phyloP scores from a whole-genome alignment of 1,284 basidiomycete species.

The Sporisorium scitamineum region DNA sequence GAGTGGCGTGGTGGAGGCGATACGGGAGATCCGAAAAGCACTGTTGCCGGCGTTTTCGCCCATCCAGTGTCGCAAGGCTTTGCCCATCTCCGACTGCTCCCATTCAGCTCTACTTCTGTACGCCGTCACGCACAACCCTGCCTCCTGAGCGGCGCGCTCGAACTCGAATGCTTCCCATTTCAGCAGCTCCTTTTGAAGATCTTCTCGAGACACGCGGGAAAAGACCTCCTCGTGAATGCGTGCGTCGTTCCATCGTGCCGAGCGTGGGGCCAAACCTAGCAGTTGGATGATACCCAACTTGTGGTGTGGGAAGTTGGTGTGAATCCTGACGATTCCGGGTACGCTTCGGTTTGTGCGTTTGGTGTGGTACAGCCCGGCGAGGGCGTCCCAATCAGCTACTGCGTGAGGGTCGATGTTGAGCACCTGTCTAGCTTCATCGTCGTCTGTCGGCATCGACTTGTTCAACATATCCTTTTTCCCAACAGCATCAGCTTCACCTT shows the following conservation, averaged over 20 bases:
- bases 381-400: constrained; percentile 27
- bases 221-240: constrained; percentile 11
- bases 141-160: constrained; percentile 17
- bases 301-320: constrained; percentile 47
- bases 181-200: constrained; percentile 13
- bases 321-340: constrained; percentile 21
- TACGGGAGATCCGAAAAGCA: constrained; percentile 21
- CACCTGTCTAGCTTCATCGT: not conserved
- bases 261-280: constrained; percentile 6
- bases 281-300: constrained; percentile 38
- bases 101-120: constrained; percentile 22
- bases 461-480: constrained; percentile 8
- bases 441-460: not conserved
- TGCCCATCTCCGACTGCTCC: constrained; percentile 24
- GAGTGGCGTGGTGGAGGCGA: not conserved
- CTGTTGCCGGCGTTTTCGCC: constrained; percentile 1
- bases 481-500: not conserved
- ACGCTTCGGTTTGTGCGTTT: not conserved
- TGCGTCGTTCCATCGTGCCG: constrained; percentile 7
- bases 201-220: not conserved
- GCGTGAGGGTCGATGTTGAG: constrained; percentile 17
- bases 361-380: constrained; percentile 31
- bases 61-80: constrained; percentile 21
- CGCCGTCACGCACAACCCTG: constrained; percentile 34
- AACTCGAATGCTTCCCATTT: constrained; percentile 38